Base-by-base conservation (phyloP, 805 yeast species). In the Candida dendrica region DNA sequence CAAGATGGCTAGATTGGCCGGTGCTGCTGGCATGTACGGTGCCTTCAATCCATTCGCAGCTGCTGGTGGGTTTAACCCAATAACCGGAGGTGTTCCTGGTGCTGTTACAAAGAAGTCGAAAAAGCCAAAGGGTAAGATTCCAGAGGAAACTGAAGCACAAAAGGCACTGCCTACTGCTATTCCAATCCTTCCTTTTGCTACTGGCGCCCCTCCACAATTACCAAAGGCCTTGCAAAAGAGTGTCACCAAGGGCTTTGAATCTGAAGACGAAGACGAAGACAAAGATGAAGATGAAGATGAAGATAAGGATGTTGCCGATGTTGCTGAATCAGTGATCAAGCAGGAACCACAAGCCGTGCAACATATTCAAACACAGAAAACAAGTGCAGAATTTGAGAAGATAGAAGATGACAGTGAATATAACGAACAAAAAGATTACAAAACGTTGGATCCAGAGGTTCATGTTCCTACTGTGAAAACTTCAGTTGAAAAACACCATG, bases 1-100 rank as follows among this genome's bases (percentile, higher is more conserved):
- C 48, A 76, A 97, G 46, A 91, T 91, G 96, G 98, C 98, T n/a
- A 86, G 82, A 53, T 74, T 91, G 16, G 84, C 97, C 1, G 95
- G 96, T 17, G 80, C 79, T 13, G 79, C 75, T n/a, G 82, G 85
- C 44, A n/a, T n/a, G n/a, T 59, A 61, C 26, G 64, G 63, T 22
- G 68, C 63, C 1, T 68, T 68, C 45, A 68, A 68, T 40, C 74
- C 74, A 30, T 68, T 68, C 45, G 74, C 69, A 36, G 50, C 56
- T 24, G 66, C 69, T 7, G 48, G 58, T 16, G 71, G 66, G 27
- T 24, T 24, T 24, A 24, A 24, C 27, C 27, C 27, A 24, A 50
- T 57, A 22, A 66, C 69, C 7, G 48, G 58, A 15, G 71, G 66
- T 38, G 50, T 53, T 32, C 61, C 68, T 9, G 42, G 64, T 4